These are phyloP conservation scores for Lachancea dasiensis DNA, from an alignment of 805 yeast species.

Conservation along the genomic window DNA sequence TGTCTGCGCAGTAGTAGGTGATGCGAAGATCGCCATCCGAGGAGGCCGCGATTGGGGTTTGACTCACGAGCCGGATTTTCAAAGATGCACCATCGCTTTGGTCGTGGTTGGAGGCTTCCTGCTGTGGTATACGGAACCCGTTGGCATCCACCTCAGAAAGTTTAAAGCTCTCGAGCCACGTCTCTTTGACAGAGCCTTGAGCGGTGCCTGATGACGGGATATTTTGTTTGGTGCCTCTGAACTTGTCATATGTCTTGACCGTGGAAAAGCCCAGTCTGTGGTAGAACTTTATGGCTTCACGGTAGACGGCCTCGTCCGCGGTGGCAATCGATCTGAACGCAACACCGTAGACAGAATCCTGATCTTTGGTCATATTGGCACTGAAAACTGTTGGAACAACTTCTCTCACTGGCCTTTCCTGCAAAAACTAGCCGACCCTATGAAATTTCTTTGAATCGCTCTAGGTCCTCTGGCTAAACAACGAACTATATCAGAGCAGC, in stretches of 20 bases:
- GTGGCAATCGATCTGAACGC: conserved; percentile 62
- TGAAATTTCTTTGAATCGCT: no score
- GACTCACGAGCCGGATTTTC: conserved; percentile 41
- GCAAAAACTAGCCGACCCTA: no score
- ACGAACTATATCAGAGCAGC: no score
- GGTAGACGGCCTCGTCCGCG: conserved; percentile 41
- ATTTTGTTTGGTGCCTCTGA: conserved; percentile 29
- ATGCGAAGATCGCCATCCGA: conserved; percentile 20
- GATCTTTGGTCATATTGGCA: conserved; percentile 2
- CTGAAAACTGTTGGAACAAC: no score
- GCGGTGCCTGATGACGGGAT: conserved; percentile 48
- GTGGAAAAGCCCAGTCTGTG: conserved; percentile 53
- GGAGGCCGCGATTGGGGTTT: conserved; percentile 27
- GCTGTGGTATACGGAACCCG: conserved; percentile 55
- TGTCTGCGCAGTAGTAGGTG: conserved; percentile 38
- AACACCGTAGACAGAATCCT: conserved; percentile 31
- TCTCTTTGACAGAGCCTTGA: conserved; percentile 58
- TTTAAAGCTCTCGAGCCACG: conserved; percentile 70
- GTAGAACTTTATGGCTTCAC: conserved; percentile 50
- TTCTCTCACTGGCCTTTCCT: no score
- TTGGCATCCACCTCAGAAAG: conserved; percentile 48
- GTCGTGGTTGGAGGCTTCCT: conserved; percentile 36
- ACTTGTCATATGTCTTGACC: conserved; percentile 55
- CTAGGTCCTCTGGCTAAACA: no score
- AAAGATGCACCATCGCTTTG: conserved; percentile 43